Percentiles rank a stretch among this genome's conserved stretches.
Conservation (phyloP, 139 green algal genomes). For the Chlamydomonas sp. region DNA sequence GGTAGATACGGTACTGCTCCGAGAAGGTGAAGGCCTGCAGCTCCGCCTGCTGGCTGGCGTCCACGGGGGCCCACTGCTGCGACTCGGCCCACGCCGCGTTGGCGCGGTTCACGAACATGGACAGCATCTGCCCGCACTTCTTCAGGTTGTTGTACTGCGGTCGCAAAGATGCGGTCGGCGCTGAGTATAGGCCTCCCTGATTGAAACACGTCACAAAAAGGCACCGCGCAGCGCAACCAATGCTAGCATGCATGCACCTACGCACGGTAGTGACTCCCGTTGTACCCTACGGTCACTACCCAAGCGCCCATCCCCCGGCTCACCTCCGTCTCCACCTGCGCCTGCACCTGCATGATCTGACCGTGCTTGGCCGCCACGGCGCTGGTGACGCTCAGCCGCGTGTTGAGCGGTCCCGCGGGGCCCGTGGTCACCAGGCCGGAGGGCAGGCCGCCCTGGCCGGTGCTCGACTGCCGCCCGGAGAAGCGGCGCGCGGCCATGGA, state of each 20-base stretch:
- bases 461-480: not conserved
- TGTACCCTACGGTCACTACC: too few species aligned
- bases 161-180: too few species aligned
- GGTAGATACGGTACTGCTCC: conserved; percentile 40
- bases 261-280: too few species aligned
- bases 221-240: too few species aligned
- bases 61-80: conserved; percentile 2
- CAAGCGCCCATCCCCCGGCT: not conserved
- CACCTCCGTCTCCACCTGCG: not conserved
- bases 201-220: too few species aligned
- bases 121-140: conserved; percentile 26
- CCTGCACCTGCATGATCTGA: conserved; percentile 34
- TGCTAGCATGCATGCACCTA: too few species aligned
- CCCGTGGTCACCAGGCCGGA: not conserved
- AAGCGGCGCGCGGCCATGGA: conserved; percentile 35
- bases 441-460: not conserved
- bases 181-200: too few species aligned
- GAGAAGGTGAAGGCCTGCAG: conserved; percentile 21
- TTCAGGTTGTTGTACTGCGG: conserved; percentile 8
- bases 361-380: conserved; percentile 35
- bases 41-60: not conserved
- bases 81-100: conserved; percentile 34
- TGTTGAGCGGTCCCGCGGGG: conserved; percentile 15
- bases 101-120: conserved; percentile 34
- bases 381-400: conserved; percentile 10